Percentiles rank a stretch among this genome's conserved stretches.
These are phyloP conservation scores for Papiliotrema terrestris DNA, from an alignment of 1,284 basidiomycete genomes.

Conservation along the genomic window DNA sequence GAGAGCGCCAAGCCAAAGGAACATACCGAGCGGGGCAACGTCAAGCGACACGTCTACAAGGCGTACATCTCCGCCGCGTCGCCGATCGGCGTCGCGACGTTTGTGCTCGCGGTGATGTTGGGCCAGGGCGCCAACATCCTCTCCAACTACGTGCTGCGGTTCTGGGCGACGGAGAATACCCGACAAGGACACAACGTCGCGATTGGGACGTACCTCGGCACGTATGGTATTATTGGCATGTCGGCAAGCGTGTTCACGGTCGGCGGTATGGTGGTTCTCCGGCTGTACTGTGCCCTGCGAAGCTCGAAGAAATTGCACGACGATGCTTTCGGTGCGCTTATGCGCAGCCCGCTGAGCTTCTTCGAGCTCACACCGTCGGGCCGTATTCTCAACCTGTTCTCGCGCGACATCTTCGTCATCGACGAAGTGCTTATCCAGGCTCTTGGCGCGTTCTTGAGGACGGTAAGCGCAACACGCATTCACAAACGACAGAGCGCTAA, in stretches of 20 bases:
- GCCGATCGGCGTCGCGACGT: slow-evolving; percentile 63
- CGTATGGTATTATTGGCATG: slow-evolving; percentile 51
- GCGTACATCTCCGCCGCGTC: slow-evolving; percentile 79
- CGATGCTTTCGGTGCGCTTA: slow-evolving; percentile 57
- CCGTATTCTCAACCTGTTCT: slow-evolving; percentile 63
- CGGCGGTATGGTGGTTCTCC: slow-evolving; percentile 62
- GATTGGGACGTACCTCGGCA: slow-evolving; percentile 33
- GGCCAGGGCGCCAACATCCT: slow-evolving; percentile 51
- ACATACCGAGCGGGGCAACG: slow-evolving; percentile 75
- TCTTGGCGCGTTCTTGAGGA: slow-evolving; percentile 66
- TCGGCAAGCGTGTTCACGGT: slow-evolving; percentile 58
- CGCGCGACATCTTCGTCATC: slow-evolving; percentile 86
- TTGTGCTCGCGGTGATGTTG: slow-evolving; percentile 59
- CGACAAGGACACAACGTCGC: slow-evolving; percentile 58
- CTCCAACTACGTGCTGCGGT: slow-evolving; percentile 67
- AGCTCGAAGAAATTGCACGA: slow-evolving; percentile 76
- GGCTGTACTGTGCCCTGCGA: slow-evolving; percentile 72
- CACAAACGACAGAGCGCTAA: slow-evolving; percentile 8
- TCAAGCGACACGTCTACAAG: slow-evolving; percentile 72
- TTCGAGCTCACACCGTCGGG: slow-evolving; percentile 82
- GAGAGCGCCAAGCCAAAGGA: slow-evolving; percentile 60
- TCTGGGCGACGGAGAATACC: slow-evolving; percentile 76
- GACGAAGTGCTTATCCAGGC: slow-evolving; percentile 74
- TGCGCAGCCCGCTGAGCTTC: slow-evolving; percentile 78
- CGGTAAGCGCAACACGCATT: slow-evolving; percentile 19